phyloP scores from a whole-genome alignment of 2,329 filamentous ascomycete species.

The Blastomyces parvus region DNA sequence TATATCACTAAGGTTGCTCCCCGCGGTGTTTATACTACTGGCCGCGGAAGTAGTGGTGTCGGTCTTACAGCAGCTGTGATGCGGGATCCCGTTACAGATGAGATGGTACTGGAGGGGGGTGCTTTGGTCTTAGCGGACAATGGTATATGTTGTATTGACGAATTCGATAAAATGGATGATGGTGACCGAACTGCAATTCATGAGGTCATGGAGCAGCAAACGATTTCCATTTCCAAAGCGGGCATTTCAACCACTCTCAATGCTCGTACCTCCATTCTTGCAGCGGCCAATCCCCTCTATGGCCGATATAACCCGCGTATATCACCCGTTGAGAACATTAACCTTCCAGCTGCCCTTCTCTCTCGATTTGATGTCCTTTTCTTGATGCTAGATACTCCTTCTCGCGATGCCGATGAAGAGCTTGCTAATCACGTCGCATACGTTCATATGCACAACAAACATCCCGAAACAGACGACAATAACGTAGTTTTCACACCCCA shows the following conservation, averaged over 20 bases:
- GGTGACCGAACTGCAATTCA: constrained; percentile 69
- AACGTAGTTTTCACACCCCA: constrained; percentile 79
- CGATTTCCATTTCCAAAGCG: constrained; percentile 75
- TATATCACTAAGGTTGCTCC: constrained; percentile 98
- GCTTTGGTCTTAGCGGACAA: constrained; percentile 71
- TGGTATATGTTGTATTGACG: constrained; percentile 75
- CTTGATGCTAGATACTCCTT: constrained; percentile 88
- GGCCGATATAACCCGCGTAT: constrained; percentile 96
- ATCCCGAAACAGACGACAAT: constrained; percentile 63
- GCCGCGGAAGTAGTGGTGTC: constrained; percentile 70
- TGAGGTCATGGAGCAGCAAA: constrained; percentile 84
- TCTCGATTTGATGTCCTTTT: constrained; percentile 97
- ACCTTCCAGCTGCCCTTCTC: constrained; percentile 89
- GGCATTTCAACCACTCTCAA: constrained; percentile 96
- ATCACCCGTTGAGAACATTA: constrained; percentile 97
- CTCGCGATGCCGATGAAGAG: constrained; percentile 80
- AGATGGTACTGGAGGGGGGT: constrained; percentile 71
- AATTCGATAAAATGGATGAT: constrained; percentile 82
- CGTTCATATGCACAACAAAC: constrained; percentile 93
- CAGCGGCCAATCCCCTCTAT: constrained; percentile 93
- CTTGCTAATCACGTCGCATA: constrained; percentile 91
- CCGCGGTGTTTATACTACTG: constrained; percentile 76
- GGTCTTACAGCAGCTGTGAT: constrained; percentile 75
- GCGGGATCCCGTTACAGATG: constrained; percentile 67
- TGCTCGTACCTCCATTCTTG: constrained; percentile 88